A percentile compares a stretch with the other conserved stretches of the same genome.
phyloP scores from a whole-genome alignment of 805 yeast genomes.

The Nakazawaea peltata region DNA sequence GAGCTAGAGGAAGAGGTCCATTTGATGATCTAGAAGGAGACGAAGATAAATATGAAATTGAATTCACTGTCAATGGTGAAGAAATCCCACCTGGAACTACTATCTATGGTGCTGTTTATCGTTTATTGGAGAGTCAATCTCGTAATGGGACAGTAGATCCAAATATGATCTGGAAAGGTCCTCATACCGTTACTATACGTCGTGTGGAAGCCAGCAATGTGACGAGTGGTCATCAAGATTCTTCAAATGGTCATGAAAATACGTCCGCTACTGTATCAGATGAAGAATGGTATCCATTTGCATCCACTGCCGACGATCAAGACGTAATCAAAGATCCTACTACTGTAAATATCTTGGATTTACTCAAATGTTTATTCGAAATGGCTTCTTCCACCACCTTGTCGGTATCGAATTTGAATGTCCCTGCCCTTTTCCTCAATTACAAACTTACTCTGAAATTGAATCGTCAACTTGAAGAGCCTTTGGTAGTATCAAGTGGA shows the following conservation, averaged over 20 bases:
- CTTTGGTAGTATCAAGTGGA: constrained; percentile 79
- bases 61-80: constrained; percentile 52
- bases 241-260: constrained; percentile 18
- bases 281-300: constrained; percentile 24
- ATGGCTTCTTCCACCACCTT: constrained; percentile 22
- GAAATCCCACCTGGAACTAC: constrained; percentile 59
- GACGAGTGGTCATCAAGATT: constrained; percentile 18
- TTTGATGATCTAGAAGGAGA: constrained; percentile 11
- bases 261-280: no score
- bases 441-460: constrained; percentile 81
- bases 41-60: constrained; percentile 31
- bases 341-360: constrained; percentile 32
- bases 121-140: constrained; percentile 31
- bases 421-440: constrained; percentile 47
- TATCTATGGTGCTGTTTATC: constrained; percentile 66
- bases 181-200: constrained; percentile 43
- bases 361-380: constrained; percentile 39
- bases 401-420: constrained; percentile 21
- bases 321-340: constrained; percentile 22
- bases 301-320: constrained; percentile 18
- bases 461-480: constrained; percentile 83
- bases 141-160: constrained; percentile 33
- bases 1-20: not conserved
- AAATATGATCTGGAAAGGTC: constrained; percentile 47
- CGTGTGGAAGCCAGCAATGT: no score